phyloP scores from a whole-genome alignment of 2,329 filamentous ascomycete species.

The Zymoseptoria passerinii region DNA sequence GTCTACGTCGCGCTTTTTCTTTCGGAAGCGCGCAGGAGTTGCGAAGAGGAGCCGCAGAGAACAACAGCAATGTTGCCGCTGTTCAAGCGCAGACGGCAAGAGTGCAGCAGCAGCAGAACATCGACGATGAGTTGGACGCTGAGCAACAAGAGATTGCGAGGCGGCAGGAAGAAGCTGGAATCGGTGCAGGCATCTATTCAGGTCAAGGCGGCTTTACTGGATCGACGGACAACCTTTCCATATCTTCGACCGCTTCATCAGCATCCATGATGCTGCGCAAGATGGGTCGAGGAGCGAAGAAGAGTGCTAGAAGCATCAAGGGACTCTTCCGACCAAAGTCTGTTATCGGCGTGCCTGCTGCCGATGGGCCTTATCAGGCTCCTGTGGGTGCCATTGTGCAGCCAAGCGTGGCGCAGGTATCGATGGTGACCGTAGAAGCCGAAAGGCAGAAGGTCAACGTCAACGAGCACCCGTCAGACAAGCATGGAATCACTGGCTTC shows the following conservation, averaged over 20 bases:
- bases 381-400: slow-evolving; percentile 18
- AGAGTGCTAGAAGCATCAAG: slow-evolving; percentile 79
- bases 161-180: slow-evolving; percentile 82
- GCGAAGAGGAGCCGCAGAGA: slow-evolving; percentile 61
- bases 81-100: slow-evolving; percentile 18
- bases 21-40: slow-evolving; percentile 94
- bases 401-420: slow-evolving; percentile 73
- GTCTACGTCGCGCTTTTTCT: slow-evolving; percentile 84
- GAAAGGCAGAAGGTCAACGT: slow-evolving; percentile 79
- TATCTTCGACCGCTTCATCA: slow-evolving; percentile 81
- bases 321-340: slow-evolving; percentile 95
- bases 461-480: slow-evolving; percentile 59
- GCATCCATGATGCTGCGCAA: slow-evolving; percentile 93
- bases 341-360: slow-evolving; percentile 65
- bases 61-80: slow-evolving; percentile 33
- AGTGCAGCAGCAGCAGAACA: slow-evolving; percentile 24
- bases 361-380: slow-evolving; percentile 57
- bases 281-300: slow-evolving; percentile 99
- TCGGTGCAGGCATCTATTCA: slow-evolving; percentile 89
- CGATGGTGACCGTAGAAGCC: slow-evolving; percentile 92
- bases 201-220: slow-evolving; percentile 76
- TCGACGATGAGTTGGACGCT: slow-evolving; percentile 49
- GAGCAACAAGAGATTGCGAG: slow-evolving; percentile 88
- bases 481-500: slow-evolving; percentile 69
- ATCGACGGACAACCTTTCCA: slow-evolving; percentile 90